Evolutionary conservation across 2,329 filamentous ascomycete species (phyloP).

Genomic region (Boeremia lycopersici): DNA sequence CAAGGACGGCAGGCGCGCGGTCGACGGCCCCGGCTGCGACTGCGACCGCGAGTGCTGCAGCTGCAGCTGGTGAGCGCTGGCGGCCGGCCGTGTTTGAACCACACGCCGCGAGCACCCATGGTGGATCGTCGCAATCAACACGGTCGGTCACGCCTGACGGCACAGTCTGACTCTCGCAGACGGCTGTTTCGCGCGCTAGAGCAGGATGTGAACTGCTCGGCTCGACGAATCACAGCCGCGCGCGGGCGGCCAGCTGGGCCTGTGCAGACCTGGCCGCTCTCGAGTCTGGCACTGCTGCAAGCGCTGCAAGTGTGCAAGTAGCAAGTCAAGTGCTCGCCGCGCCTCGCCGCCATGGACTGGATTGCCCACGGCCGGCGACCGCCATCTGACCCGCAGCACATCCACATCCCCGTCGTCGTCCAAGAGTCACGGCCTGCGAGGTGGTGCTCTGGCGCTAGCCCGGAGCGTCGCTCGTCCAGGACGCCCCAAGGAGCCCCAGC

Average conservation of each 20-base stretch:
- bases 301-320: conserved; percentile 7
- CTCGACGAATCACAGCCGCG: background rate
- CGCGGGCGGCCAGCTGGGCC: background rate
- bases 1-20: background rate
- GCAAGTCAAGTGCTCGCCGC: conserved; percentile 11
- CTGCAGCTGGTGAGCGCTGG: background rate
- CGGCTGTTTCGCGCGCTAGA: conserved; percentile 12
- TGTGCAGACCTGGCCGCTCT: too few relatives aligned
- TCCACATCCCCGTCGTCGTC: conserved; percentile 9
- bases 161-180: conserved; percentile 11
- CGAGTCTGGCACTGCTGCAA: background rate
- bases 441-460: conserved; percentile 7
- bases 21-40: conserved; percentile 2
- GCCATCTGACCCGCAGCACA: conserved; percentile 31
- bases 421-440: conserved; percentile 14
- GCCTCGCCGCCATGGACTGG: conserved; percentile 17
- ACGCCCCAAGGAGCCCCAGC: background rate
- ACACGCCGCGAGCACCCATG: background rate
- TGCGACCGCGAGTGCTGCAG: background rate
- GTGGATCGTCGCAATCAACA: conserved; percentile 8
- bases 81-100: conserved; percentile 10
- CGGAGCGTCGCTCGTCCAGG: conserved; percentile 7
- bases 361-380: conserved; percentile 24
- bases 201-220: background rate
- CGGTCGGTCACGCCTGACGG: conserved; percentile 9